Base-by-base conservation (phyloP, 805 yeast genomes). In the Kazachstania kunashirensis region DNA sequence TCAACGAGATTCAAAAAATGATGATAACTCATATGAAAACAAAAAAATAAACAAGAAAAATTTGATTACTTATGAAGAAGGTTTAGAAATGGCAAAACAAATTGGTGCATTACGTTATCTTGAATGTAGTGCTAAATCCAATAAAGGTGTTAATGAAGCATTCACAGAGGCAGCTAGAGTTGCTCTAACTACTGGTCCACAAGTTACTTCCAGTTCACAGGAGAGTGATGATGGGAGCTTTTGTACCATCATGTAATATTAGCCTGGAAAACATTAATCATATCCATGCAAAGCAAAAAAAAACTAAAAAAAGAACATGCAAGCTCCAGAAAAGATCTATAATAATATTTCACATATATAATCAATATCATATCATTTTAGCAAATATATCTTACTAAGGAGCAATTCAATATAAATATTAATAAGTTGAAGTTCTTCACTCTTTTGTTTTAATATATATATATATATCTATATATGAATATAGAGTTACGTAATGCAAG, bases 161-260 rank as follows among this genome's bases (percentile, higher is more conserved):
- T 92, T 92, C 58, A 86, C 96, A 0, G 98, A 92, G 63, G 98
- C 97, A 30, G 96, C 97, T 6, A 78, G 98, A 59, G 88, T 95
- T 53, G 97, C 96, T 2, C 69, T 89, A 48, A 79, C 83, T 44
- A 95, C 95, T 11, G 84, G 76, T 54, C 83, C 94, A 34, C 84
- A 78, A 63, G 89, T 88, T 37, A 76, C 75, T 34, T 64, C 65
- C 43, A 71, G 68, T 10, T 53, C 55, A 8, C 59, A 53, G 31
- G 31, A 19, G 14, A 18, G 11, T 19, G 58, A 55, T 6, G 41
- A 45, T 17, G 52, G 56, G 11, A 52, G 57, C 31, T 43, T 59
- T 33, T 68, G 72, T 57, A 52, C 54, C 23, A 57, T 67, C 46
- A 65, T 67, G 71, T 67, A 50, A 61, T 15, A 21, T 20, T 17